Evolutionary conservation across 352 stramenopile genomes (phyloP).

Genomic region (Phytophthora hibernalis): DNA sequence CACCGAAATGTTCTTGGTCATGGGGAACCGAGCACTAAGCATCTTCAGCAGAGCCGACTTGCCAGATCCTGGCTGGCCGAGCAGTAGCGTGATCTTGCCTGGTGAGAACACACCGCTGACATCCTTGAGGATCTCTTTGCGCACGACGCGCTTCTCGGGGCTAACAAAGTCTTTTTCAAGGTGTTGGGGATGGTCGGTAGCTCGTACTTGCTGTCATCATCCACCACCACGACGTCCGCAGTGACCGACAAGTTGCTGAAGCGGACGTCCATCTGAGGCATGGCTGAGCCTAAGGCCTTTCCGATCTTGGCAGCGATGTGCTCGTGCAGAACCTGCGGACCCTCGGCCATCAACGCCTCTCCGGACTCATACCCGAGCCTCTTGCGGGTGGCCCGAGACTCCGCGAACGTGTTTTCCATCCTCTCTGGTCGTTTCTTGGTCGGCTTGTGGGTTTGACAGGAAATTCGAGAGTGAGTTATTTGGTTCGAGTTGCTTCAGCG

Average conservation of each 20-base stretch:
- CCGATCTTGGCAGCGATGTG: constrained; percentile 39
- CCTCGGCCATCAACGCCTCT: constrained; percentile 33
- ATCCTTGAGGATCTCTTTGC: constrained; percentile 48
- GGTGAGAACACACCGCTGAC: constrained; percentile 42
- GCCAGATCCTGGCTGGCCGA: constrained; percentile 43
- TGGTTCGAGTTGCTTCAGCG: neutral
- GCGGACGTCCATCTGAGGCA: constrained; percentile 58
- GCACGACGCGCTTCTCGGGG: constrained; percentile 35
- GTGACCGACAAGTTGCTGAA: constrained; percentile 53
- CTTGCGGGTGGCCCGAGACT: neutral
- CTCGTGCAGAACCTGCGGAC: constrained; percentile 43
- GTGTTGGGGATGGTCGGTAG: constrained; percentile 43
- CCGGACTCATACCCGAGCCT: neutral
- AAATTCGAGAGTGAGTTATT: constrained; percentile 17
- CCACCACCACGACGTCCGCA: constrained; percentile 37
- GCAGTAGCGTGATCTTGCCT: constrained; percentile 47
- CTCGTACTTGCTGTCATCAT: constrained; percentile 30
- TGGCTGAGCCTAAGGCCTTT: constrained; percentile 31
- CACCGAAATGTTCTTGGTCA: constrained; percentile 45
- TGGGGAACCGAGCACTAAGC: constrained; percentile 46
- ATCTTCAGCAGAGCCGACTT: constrained; percentile 57
- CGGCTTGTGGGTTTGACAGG: constrained; percentile 10
- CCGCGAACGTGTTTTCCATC: neutral
- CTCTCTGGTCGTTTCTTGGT: constrained; percentile 8
- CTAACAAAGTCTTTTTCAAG: constrained; percentile 42